phyloP scores from a whole-genome alignment of 2,329 filamentous ascomycete species.

The Sporothrix variecibatus region DNA sequence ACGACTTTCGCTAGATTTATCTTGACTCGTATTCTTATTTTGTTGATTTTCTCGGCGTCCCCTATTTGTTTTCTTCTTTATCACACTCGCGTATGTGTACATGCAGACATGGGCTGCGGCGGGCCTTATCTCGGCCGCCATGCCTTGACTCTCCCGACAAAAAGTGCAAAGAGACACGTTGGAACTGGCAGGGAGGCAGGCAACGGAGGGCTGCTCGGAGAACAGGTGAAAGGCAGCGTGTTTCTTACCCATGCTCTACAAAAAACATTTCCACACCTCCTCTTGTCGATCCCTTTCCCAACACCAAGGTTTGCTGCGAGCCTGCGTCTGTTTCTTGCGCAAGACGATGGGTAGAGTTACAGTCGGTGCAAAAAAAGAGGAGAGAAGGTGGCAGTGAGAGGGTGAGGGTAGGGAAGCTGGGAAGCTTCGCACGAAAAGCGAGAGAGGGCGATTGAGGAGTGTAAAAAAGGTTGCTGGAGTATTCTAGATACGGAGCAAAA shows the following conservation, averaged over 20 bases:
- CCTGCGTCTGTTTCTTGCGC: not conserved
- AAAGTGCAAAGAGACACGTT: not conserved
- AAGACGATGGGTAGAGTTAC: constrained; percentile 8
- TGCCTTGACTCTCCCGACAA: not conserved
- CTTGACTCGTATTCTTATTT: constrained; percentile 14
- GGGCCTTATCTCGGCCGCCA: not conserved
- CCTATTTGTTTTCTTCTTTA: not conserved
- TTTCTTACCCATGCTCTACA: not conserved
- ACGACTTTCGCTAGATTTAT: not conserved
- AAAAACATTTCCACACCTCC: not conserved
- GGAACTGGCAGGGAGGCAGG: not conserved
- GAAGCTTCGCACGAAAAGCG: not conserved
- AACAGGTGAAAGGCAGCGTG: not conserved
- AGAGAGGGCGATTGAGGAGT: not conserved
- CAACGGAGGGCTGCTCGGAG: not conserved
- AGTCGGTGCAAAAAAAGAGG: not conserved
- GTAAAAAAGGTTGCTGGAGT: not conserved
- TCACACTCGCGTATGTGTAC: not conserved
- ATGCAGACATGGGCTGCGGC: not conserved
- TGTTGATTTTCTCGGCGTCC: not conserved
- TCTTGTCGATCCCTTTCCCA: constrained; percentile 7
- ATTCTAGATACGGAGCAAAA: not conserved
- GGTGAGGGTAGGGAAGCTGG: not conserved
- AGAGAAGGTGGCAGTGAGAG: constrained; percentile 2
- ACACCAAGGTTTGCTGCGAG: not conserved